A percentile compares a stretch with the other conserved stretches of the same genome.
These are phyloP conservation scores for Penicillium bovifimosum DNA, from an alignment of 495 filamentous ascomycete species.

Conservation along the genomic window DNA sequence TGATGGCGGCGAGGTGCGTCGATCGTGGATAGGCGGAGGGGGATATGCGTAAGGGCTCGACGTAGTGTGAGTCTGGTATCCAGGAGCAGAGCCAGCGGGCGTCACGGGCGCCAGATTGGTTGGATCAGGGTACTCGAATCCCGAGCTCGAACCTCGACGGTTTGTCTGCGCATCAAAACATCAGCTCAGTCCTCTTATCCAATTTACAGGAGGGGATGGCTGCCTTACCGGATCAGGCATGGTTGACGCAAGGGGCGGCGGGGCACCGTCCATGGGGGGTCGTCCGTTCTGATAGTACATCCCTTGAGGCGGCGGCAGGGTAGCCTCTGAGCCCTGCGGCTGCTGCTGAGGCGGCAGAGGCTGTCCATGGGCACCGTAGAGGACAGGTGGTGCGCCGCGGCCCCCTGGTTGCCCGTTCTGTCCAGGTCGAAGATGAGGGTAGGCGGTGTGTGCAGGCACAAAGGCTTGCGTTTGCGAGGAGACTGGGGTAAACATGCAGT, in stretches of 20 bases:
- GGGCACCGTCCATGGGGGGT: conserved; percentile 35
- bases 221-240: conserved; percentile 47
- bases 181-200: conserved; percentile 14
- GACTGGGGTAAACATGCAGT: conserved; percentile 82
- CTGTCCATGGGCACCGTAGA: conserved; percentile 75
- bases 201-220: conserved; percentile 10
- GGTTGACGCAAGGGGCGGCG: conserved; percentile 32
- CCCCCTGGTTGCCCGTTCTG: conserved; percentile 39
- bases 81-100: conserved; percentile 43
- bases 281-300: conserved; percentile 38
- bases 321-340: conserved; percentile 40
- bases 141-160: conserved; percentile 44
- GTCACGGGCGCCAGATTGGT: conserved; percentile 50
- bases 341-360: conserved; percentile 56
- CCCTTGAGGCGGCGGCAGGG: conserved; percentile 46
- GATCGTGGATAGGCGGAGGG: conserved; percentile 38
- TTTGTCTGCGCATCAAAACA: conserved; percentile 34
- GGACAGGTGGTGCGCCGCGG: conserved; percentile 36
- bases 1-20: conserved; percentile 47
- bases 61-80: conserved; percentile 43
- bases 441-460: conserved; percentile 71
- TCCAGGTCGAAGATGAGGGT: conserved; percentile 49
- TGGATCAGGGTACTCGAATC: conserved; percentile 51
- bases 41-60: conserved; percentile 40
- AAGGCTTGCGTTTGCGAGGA: conserved; percentile 80